phyloP scores from a whole-genome alignment of 345 rosid genomes.

The Linum usitatissimum region DNA sequence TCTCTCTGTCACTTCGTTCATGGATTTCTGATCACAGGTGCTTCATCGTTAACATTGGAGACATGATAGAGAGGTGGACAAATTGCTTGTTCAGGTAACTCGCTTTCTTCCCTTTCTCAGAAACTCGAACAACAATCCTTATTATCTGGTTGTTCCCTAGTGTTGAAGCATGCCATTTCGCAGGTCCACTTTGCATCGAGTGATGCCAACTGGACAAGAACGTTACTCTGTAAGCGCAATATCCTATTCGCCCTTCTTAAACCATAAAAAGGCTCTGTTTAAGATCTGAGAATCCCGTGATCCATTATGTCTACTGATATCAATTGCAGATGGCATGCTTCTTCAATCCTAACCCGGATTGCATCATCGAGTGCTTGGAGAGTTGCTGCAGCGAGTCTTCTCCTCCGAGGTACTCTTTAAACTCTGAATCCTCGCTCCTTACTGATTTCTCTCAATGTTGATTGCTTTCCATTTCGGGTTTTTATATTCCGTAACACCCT shows the following conservation, averaged over 20 bases:
- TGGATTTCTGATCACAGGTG: conserved; percentile 30
- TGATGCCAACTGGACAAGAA: conserved; percentile 59
- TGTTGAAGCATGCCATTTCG: conserved; percentile 3
- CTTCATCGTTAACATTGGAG: conserved; percentile 65
- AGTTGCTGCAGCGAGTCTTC: conserved; percentile 60
- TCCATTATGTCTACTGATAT: neutral
- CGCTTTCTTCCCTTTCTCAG: neutral
- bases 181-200: conserved; percentile 80
- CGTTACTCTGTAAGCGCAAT: conserved; percentile 52
- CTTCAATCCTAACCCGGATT: conserved; percentile 53
- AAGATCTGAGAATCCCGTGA: no score
- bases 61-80: conserved; percentile 90
- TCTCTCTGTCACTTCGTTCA: neutral
- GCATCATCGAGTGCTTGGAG: conserved; percentile 59
- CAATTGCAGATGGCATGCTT: conserved; percentile 55
- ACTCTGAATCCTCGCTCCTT: no score
- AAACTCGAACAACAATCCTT: neutral
- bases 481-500: no score
- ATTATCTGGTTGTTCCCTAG: neutral
- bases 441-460: no score
- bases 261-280: neutral
- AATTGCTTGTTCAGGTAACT: conserved; percentile 61
- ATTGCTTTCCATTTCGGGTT: no score
- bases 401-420: conserved; percentile 42
- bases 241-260: neutral